These are phyloP conservation scores for Extremus antarcticus DNA, from an alignment of 495 filamentous ascomycete species.

Conservation along the genomic window DNA sequence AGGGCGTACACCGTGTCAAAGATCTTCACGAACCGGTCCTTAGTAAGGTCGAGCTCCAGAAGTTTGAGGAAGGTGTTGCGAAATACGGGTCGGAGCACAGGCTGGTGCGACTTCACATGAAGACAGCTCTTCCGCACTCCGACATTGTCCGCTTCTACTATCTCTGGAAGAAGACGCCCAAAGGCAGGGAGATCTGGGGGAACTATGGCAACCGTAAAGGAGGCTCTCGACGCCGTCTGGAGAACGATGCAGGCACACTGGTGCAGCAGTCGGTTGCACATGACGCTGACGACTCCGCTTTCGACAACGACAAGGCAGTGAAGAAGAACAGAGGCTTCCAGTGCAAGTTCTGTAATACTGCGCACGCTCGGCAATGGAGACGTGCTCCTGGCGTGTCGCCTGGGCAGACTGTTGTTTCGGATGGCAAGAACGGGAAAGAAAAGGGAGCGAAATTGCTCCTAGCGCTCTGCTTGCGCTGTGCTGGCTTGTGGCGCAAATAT, in stretches of 20 bases:
- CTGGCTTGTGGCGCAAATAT: slow-evolving; percentile 85
- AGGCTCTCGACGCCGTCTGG: slow-evolving; percentile 63
- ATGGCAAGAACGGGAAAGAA: slow-evolving; percentile 54
- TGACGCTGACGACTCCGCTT: slow-evolving; percentile 89
- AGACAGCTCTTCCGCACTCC: slow-evolving; percentile 55
- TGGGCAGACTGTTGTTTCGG: slow-evolving; percentile 58
- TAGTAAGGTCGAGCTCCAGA: slow-evolving; percentile 64
- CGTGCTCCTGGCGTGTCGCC: slow-evolving; percentile 68
- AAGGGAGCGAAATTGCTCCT: slow-evolving; percentile 67
- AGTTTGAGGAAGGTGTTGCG: slow-evolving; percentile 83
- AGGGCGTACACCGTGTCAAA: slow-evolving; percentile 53
- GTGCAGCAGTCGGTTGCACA: slow-evolving; percentile 87
- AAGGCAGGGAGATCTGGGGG: slow-evolving; percentile 80
- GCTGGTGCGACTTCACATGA: slow-evolving; percentile 72
- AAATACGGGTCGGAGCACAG: slow-evolving; percentile 89
- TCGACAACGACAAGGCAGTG: slow-evolving; percentile 77
- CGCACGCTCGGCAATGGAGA: slow-evolving; percentile 78
- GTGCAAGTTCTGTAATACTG: slow-evolving; percentile 86
- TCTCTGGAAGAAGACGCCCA: slow-evolving; percentile 91
- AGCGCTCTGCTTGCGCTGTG: slow-evolving; percentile 82
- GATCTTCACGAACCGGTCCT: slow-evolving; percentile 80
- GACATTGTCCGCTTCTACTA: slow-evolving; percentile 90
- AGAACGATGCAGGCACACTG: slow-evolving; percentile 54
- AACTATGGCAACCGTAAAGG: slow-evolving; percentile 74
- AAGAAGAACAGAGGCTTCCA: slow-evolving; percentile 71